phyloP scores from a whole-genome alignment of 495 filamentous ascomycete species.

The Parmelia sp. region DNA sequence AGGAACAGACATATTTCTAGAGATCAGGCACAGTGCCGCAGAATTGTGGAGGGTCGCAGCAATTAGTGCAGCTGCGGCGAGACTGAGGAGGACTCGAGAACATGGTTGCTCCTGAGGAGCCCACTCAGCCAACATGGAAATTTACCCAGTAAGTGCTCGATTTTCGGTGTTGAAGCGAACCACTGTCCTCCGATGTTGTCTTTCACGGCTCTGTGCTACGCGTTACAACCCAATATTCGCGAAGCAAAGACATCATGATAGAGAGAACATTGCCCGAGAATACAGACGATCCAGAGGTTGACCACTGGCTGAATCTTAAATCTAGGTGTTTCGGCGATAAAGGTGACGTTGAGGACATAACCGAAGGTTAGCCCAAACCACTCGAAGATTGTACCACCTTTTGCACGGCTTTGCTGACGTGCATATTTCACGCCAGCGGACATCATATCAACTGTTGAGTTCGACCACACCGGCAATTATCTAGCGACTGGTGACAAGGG shows the following conservation, averaged over 20 bases:
- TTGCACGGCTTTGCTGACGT: constrained; percentile 9
- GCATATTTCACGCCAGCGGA: constrained; percentile 58
- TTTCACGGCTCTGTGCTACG: neutral
- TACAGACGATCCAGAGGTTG: neutral
- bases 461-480: constrained; percentile 98
- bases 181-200: neutral
- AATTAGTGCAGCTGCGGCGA: constrained; percentile 18
- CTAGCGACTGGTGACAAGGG: constrained; percentile 97
- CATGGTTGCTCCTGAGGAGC: constrained; percentile 90
- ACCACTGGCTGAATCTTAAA: constrained; percentile 23
- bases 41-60: neutral
- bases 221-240: neutral
- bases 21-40: neutral
- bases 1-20: neutral
- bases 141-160: constrained; percentile 92
- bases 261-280: constrained; percentile 2
- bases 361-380: constrained; percentile 66
- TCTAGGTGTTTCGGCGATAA: constrained; percentile 97
- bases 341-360: constrained; percentile 98
- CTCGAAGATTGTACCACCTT: neutral
- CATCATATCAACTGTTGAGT: constrained; percentile 99
- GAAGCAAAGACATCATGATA: neutral
- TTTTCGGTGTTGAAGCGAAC: neutral
- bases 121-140: constrained; percentile 94
- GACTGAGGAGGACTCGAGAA: constrained; percentile 37